phyloP scores from a whole-genome alignment of 2,329 filamentous ascomycete species.

The Arthrobotrys conoides region DNA sequence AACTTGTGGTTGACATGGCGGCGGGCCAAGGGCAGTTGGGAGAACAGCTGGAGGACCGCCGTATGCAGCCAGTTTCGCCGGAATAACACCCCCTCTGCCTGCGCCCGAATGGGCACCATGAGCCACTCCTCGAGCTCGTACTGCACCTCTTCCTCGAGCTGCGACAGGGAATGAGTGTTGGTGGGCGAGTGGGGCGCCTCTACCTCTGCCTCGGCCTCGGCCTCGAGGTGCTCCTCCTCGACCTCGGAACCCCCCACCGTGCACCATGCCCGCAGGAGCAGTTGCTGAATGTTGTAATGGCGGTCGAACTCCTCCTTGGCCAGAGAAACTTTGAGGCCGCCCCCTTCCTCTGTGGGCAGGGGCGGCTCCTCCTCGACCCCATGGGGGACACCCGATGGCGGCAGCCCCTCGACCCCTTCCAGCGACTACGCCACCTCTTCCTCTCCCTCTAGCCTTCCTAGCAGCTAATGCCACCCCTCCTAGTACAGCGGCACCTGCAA shows the following conservation, averaged over 20 bases:
- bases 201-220: constrained; percentile 10
- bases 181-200: neutral
- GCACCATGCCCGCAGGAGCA: constrained; percentile 20
- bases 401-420: constrained; percentile 30
- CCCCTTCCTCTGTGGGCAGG: constrained; percentile 26
- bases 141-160: constrained; percentile 18
- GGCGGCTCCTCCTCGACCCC: constrained; percentile 18
- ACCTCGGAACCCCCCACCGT: constrained; percentile 20
- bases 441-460: constrained; percentile 35
- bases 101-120: constrained; percentile 18
- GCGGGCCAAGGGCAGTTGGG: neutral
- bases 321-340: constrained; percentile 36
- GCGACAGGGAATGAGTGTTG: constrained; percentile 1
- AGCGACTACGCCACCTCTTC: neutral
- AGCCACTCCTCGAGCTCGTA: constrained; percentile 22
- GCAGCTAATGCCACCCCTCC: constrained; percentile 42
- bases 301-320: constrained; percentile 12
- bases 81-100: constrained; percentile 4
- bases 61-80: neutral
- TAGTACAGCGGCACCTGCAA: constrained; percentile 39
- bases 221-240: constrained; percentile 18
- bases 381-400: neutral
- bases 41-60: neutral
- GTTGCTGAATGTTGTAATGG: constrained; percentile 33
- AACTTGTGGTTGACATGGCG: constrained; percentile 1